Evolutionary conservation across 2,329 filamentous ascomycete genomes (phyloP), one percentile per base, ranked within the genome.

Genomic region (Raffaelea ambrosiae): DNA sequence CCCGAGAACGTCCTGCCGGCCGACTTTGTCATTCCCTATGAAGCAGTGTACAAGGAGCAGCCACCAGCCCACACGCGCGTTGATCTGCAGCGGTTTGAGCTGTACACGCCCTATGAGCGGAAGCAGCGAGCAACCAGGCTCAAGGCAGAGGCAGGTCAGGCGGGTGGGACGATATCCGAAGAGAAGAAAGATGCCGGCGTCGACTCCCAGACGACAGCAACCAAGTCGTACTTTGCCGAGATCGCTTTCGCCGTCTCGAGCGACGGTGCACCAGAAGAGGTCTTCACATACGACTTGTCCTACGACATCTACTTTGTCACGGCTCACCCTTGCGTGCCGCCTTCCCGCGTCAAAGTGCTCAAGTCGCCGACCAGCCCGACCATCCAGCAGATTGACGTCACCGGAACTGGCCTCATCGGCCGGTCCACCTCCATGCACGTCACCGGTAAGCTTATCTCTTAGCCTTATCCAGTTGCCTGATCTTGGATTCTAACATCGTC

Each of bases 281-380:
- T 71, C 48, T 55, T 71, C 46, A 67, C 66, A 2, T 69, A 73
- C 45, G 57, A 69, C 1, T 61, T 85, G 10, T 62, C 64, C 5
- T 75, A 79, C 53, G 80, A 84, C 49, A 70, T 83, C 20, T 75
- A 74, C 55, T 84, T 84, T 58, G 76, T 83, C 18, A 83, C 81
- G 1, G 79, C 79, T 0, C 79, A 83, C 54, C 81, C 81, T 0
- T 85, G 81, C 55, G 71, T 76, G 5, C 73, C 76, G 2, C 79
- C 77, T 1, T 69, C 70, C 44, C 70, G 74, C 48, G 74, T 79
- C 3, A 74, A 72, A 52, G 73, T 82, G 47, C 58, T 83, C 44
- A 79, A 76, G 58, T 78, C 77, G 14, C 74, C 77, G 0, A 72
- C 73, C 1, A 82, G 76, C 56, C 77, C 79, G 19, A 77, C 74